These are phyloP conservation scores for Cladosporium sp. DNA, from an alignment of 2,329 filamentous ascomycete genomes.

Conservation along the genomic window DNA sequence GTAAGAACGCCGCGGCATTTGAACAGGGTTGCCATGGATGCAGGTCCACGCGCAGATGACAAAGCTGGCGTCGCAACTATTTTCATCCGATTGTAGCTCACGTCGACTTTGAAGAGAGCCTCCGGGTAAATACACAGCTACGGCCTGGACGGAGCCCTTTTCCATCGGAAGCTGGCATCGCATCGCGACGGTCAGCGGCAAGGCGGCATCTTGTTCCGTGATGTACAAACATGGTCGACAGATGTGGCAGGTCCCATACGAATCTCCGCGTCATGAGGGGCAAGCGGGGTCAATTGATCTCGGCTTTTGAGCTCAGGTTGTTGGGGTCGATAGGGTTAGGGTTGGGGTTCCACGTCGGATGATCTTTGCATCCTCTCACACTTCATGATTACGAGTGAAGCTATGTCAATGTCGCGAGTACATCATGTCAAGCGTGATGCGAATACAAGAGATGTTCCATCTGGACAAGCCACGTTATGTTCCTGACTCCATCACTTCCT, in stretches of 20 bases:
- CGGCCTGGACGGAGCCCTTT: too few relatives aligned
- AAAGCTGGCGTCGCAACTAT: too few relatives aligned
- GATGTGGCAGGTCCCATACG: neutral
- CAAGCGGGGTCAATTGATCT: neutral
- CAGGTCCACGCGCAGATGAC: constrained; percentile 6
- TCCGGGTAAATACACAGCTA: too few relatives aligned
- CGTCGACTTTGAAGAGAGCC: too few relatives aligned
- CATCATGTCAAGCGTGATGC: too few relatives aligned
- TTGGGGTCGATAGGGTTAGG: neutral
- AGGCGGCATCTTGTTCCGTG: neutral
- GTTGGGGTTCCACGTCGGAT: neutral
- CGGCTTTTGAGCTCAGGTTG: neutral
- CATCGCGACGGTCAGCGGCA: neutral
- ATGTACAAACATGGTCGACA: neutral
- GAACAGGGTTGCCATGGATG: constrained; percentile 1
- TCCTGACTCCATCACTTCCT: constrained; percentile 1
- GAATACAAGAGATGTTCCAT: too few relatives aligned
- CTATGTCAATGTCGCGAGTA: too few relatives aligned
- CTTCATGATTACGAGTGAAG: too few relatives aligned
- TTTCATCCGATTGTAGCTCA: too few relatives aligned
- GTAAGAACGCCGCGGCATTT: constrained; percentile 4
- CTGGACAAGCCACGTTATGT: too few relatives aligned
- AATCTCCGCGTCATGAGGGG: neutral
- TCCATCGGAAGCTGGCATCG: too few relatives aligned
- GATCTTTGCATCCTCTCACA: too few relatives aligned